Conservation (phyloP, 2,329 filamentous ascomycete species). For the Colletotrichum tofieldiae region DNA sequence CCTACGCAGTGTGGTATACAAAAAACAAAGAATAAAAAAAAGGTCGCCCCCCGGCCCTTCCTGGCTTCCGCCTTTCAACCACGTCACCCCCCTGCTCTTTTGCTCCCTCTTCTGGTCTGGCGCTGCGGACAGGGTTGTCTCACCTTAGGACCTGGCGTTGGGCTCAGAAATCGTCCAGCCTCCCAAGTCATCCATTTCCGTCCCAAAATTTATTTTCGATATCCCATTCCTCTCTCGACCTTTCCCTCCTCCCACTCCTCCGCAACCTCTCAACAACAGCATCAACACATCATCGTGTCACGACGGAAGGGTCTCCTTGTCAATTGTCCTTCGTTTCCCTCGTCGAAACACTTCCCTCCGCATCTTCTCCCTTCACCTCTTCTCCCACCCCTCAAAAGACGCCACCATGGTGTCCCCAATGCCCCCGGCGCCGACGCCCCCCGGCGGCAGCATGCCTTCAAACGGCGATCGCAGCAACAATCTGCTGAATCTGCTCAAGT, state of each 20-base stretch:
- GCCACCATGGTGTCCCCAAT: constrained; percentile 55
- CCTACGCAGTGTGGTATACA: no score
- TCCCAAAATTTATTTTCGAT: constrained; percentile 42
- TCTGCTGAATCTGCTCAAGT: constrained; percentile 75
- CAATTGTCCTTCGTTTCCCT: constrained; percentile 41
- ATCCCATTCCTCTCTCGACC: constrained; percentile 18
- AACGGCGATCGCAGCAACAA: constrained; percentile 67
- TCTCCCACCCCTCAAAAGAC: constrained; percentile 13
- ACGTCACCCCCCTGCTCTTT: constrained; percentile 40
- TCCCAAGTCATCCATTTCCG: constrained; percentile 39
- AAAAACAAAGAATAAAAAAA: background rate
- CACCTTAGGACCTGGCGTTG: constrained; percentile 28
- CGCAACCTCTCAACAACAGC: constrained; percentile 1
- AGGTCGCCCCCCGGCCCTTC: constrained; percentile 1
- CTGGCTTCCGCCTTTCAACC: constrained; percentile 26
- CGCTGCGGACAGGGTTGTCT: constrained; percentile 40
- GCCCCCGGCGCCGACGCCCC: constrained; percentile 67
- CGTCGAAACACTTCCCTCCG: constrained; percentile 30
- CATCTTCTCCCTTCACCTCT: constrained; percentile 27
- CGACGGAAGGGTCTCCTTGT: constrained; percentile 41
- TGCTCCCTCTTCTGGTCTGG: background rate
- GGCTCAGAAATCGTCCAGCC: constrained; percentile 41
- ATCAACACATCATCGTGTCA: constrained; percentile 16
- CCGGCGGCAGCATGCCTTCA: constrained; percentile 55
- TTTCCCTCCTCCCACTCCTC: constrained; percentile 13